Conservation (phyloP, 441 rosid species). For the Pelargonium australe region DNA sequence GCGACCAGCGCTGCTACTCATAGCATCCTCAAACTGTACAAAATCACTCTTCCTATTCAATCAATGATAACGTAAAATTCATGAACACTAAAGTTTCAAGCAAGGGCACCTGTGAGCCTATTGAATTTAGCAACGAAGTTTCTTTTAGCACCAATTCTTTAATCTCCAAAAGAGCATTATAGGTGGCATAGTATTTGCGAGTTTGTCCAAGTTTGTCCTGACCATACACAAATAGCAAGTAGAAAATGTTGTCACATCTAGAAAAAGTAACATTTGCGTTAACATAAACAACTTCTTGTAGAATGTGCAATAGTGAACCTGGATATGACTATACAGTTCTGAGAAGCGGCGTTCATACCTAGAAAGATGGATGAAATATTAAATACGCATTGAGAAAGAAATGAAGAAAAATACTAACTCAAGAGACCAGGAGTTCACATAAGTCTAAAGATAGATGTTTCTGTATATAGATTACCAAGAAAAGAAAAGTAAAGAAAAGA, state of each 20-base stretch:
- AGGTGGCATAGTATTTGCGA: slow-evolving; percentile 66
- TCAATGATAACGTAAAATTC: not conserved
- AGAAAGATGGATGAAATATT: slow-evolving; percentile 21
- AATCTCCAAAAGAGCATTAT: slow-evolving; percentile 70
- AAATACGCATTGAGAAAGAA: not conserved
- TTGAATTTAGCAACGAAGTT: slow-evolving; percentile 63
- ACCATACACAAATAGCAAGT: slow-evolving; percentile 20
- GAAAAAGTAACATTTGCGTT: not conserved
- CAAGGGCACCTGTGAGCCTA: slow-evolving; percentile 53
- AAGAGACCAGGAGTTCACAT: no score
- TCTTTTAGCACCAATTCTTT: slow-evolving; percentile 86
- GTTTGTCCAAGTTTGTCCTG: slow-evolving; percentile 81
- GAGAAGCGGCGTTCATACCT: slow-evolving; percentile 72
- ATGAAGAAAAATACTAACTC: no score
- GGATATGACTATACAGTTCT: slow-evolving; percentile 67
- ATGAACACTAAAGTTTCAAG: not conserved
- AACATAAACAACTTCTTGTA: not conserved
- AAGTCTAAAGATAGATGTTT: no score
- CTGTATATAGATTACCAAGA: no score
- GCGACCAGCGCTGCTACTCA: slow-evolving; percentile 54
- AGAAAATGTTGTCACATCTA: not conserved
- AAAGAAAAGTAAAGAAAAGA: no score
- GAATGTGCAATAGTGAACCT: slow-evolving; percentile 25
- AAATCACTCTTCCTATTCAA: not conserved
- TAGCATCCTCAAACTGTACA: slow-evolving; percentile 71